A percentile compares a stretch with the other conserved stretches of the same genome.
phyloP scores from a whole-genome alignment of 2,329 filamentous ascomycete species.

The Harringtonia lauricola region DNA sequence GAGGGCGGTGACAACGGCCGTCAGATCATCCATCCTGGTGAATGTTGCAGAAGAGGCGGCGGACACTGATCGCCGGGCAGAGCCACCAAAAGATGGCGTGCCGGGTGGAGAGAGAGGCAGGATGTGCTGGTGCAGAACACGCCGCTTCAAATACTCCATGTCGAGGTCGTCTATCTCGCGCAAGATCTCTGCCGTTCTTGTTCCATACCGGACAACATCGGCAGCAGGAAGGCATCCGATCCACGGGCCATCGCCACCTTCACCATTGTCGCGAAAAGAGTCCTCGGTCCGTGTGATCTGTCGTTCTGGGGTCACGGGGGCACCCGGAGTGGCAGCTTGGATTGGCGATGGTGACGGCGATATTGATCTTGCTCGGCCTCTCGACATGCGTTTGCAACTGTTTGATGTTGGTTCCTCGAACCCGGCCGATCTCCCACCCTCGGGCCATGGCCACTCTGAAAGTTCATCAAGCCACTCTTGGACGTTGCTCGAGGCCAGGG shows the following conservation, averaged over 20 bases:
- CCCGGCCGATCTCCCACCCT: constrained; percentile 33
- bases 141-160: constrained; percentile 79
- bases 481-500: constrained; percentile 58
- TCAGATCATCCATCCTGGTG: constrained; percentile 75
- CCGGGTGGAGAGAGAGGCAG: constrained; percentile 43
- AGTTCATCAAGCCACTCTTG: constrained; percentile 69
- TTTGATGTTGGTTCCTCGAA: constrained; percentile 34
- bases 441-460: constrained; percentile 45
- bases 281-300: neutral
- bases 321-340: neutral
- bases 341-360: constrained; percentile 2
- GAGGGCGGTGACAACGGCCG: constrained; percentile 80
- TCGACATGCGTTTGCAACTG: neutral
- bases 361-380: neutral
- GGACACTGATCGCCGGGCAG: constrained; percentile 23
- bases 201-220: constrained; percentile 58
- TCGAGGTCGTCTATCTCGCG: constrained; percentile 58
- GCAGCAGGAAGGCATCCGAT: constrained; percentile 59
- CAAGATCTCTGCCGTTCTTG: constrained; percentile 62
- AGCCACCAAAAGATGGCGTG: constrained; percentile 20
- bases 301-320: constrained; percentile 7
- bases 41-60: constrained; percentile 36
- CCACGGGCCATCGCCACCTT: constrained; percentile 29
- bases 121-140: constrained; percentile 74
- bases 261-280: neutral